Base-by-base conservation (phyloP, 805 yeast species). In the Myxozyma geophila region DNA sequence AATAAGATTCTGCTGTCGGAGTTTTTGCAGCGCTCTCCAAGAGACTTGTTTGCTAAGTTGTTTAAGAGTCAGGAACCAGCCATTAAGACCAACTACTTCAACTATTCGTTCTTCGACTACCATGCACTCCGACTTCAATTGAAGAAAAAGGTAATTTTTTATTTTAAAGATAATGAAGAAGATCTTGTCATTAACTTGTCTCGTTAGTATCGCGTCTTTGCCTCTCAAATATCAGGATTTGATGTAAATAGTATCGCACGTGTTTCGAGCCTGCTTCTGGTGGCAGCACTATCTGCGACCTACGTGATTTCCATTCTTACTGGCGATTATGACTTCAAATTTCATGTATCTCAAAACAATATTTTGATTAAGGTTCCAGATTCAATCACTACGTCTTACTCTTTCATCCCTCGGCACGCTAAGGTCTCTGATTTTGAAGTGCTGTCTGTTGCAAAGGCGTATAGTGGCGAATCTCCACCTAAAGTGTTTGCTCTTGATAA, bases 281-380 rank as follows among this genome's bases (percentile, higher is more conserved):
- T 53, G 12, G 39, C 49, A 2, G 28, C 19, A n/a, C 21, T 23
- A 7, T 3, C 41, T 13, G 36, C 36, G 7, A 6, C 49, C 7
- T 41, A 41, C n/a, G 33, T 17, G 10, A 28, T 40, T 13, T 21
- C 36, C 7, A n/a, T 48, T 28, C 28, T 53, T 23, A 15, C 17
- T 9, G 57, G 41, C 13, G 48, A 53, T 23, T 23, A 43, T n/a
- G 57, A 53, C 7, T 53, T 53, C 48, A 41, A 23, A 28, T 53
- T 53, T 7, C 48, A 41, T 41, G 57, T 51, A 21, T 23, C 15
- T 41, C 43, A 28, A n/a, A 59, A 59, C 57, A 52, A 19, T 39
- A 39, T 59, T 19, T 40, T 59, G 19, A 21, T 59, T 37, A 43
- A 37, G 47, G 46, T 46, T 7, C 62, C 62, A 1, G 21, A 28